Evolutionary conservation across 2,329 filamentous ascomycete species (phyloP), one percentile per base, ranked within the genome.

Genomic region (Verticillium nonalfalfae): DNA sequence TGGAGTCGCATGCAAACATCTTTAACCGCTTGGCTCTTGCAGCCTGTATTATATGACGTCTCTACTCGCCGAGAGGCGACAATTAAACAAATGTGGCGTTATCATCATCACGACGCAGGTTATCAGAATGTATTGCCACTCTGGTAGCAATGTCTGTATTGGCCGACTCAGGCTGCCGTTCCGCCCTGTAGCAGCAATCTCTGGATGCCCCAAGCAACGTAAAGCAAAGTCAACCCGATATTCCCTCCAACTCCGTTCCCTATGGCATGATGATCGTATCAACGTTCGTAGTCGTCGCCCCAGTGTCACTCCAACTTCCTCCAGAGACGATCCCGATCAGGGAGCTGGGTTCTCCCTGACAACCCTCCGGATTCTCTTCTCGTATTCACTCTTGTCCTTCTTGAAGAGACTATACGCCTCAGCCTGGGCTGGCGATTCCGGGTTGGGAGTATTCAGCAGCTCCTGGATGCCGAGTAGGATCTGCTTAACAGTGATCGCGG

Each of bases 371-470:
- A 99, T 88, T 66, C 93, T 90, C 75, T 88, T 90, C 78, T 98
- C 93, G 71, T 99, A 99, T 61, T 94, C 93, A 18, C 76, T 77
- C 54, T 87, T 84, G 71, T 99, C 94, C 74, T 93, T 93, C 82
- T 96, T 97, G 75, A 92, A 98, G 11, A 99, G 81, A 70, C 97
- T 97, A 79, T 98, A 99, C 0, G 95, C 96, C 68, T 99, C 95
- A 2, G 95, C 94, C 76, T 99, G 95, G 0, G 95, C 95, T 0
- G 95, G 95, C 1, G 93, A 97, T 58, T 99, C 95, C 3, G 94
- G 95, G 73, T 99, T 99, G 15, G 96, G 95, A 70, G 97, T 94
- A 74, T 99, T 90, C 50, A 99, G 87, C 1, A 99, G 85, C 69
- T 96, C 94, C 76, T 99, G 95, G 62, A 99, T 96, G 57, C 95